phyloP scores from a whole-genome alignment of 2,329 filamentous ascomycete species.

The Pseudocercospora cruenta region DNA sequence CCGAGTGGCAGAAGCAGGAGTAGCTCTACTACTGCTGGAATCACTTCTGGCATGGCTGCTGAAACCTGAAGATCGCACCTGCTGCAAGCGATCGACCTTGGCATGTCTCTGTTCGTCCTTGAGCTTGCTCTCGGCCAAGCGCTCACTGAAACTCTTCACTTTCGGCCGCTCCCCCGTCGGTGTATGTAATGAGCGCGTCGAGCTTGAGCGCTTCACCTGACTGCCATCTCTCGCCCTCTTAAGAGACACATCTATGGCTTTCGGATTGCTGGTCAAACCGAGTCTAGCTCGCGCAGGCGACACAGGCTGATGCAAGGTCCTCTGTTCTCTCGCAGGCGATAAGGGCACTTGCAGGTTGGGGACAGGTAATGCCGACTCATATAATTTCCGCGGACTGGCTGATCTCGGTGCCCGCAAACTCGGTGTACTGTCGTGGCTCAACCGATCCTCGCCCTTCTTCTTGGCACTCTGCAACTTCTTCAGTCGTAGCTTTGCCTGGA shows the following conservation, averaged over 20 bases:
- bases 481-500: conserved; percentile 82
- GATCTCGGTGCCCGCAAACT: conserved; percentile 21
- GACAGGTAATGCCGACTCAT: conserved; percentile 30
- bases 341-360: conserved; percentile 72
- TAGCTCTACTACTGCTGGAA: conserved; percentile 7
- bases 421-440: conserved; percentile 9
- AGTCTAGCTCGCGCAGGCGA: conserved; percentile 80
- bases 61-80: conserved; percentile 44
- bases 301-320: conserved; percentile 57
- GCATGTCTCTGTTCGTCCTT: conserved; percentile 49
- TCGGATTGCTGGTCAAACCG: conserved; percentile 87
- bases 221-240: conserved; percentile 62
- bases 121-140: conserved; percentile 69
- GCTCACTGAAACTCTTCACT: conserved; percentile 74
- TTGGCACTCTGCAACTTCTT: conserved; percentile 70
- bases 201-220: conserved; percentile 28
- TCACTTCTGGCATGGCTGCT: conserved; percentile 17
- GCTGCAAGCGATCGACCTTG: conserved; percentile 49
- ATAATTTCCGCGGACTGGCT: conserved; percentile 28
- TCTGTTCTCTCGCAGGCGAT: conserved; percentile 62
- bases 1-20: background rate
- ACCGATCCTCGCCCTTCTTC: conserved; percentile 23
- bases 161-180: conserved; percentile 18
- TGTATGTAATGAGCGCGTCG: conserved; percentile 16
- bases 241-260: conserved; percentile 79